Percentiles rank a stretch among this genome's conserved stretches.
phyloP scores from a whole-genome alignment of 257 asterid species.

The Mitragyna speciosa region DNA sequence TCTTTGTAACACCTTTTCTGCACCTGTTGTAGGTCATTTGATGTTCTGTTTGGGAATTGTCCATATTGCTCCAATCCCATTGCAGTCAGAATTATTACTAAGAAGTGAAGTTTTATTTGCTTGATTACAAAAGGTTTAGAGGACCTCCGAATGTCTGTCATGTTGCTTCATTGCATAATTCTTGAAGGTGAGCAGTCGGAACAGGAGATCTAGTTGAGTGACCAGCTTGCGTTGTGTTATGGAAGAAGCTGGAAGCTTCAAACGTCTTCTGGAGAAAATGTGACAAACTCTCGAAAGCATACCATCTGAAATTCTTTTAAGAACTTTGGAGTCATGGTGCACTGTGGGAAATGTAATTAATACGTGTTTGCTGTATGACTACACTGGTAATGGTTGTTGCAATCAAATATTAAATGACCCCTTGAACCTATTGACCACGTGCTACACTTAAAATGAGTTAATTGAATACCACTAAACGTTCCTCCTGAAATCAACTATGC shows the following conservation, averaged over 20 bases:
- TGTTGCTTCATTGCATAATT: background rate
- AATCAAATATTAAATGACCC: background rate
- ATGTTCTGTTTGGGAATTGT: constrained; percentile 28
- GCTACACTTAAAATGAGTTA: background rate
- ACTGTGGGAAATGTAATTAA: background rate
- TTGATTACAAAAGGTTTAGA: no score
- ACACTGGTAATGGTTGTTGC: background rate
- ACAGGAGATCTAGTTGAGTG: background rate
- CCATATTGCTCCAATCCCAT: constrained; percentile 31
- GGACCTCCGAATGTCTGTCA: background rate
- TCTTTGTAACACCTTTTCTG: background rate
- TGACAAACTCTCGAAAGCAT: background rate
- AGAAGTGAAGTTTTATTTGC: constrained; percentile 9
- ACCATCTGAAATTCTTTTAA: background rate
- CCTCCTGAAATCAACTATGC: background rate
- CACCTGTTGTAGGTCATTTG: constrained; percentile 28
- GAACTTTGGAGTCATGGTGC: background rate
- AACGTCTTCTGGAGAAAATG: background rate
- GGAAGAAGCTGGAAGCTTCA: background rate
- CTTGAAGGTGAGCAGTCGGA: background rate
- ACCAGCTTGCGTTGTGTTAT: background rate
- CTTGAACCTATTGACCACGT: background rate
- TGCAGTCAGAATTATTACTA: constrained; percentile 15
- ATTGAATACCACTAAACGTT: background rate
- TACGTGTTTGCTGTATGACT: background rate